These are phyloP conservation scores for Phytophthora chlamydospora DNA, from an alignment of 352 stramenopile species.

Conservation along the genomic window DNA sequence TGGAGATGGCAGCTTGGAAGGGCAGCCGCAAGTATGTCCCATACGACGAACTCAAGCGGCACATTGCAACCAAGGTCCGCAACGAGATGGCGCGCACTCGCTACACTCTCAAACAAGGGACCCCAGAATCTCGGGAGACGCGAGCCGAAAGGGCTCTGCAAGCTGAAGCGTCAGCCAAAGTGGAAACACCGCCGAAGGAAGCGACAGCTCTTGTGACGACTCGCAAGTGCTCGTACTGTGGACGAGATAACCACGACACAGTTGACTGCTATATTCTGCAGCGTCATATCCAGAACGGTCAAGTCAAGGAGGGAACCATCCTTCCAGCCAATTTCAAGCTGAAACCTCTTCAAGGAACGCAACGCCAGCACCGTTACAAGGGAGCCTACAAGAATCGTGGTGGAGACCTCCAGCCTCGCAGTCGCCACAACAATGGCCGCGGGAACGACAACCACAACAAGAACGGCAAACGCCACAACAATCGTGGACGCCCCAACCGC, in stretches of 20 bases:
- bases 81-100: constrained; percentile 17
- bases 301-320: constrained; percentile 23
- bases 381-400: not conserved
- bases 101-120: constrained; percentile 18
- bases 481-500: too few relatives aligned
- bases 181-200: not conserved
- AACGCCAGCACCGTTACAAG: constrained; percentile 9
- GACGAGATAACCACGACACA: constrained; percentile 13
- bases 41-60: constrained; percentile 12
- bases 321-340: constrained; percentile 25
- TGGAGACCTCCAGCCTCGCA: constrained; percentile 3
- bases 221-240: constrained; percentile 12
- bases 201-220: constrained; percentile 6
- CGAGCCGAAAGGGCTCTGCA: constrained; percentile 9
- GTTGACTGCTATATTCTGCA: constrained; percentile 23
- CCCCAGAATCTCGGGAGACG: constrained; percentile 10
- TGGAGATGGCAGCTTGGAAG: constrained; percentile 7
- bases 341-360: not conserved
- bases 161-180: not conserved
- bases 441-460: constrained; percentile 1
- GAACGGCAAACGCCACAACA: too few relatives aligned
- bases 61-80: constrained; percentile 8
- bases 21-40: constrained; percentile 12
- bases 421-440: not conserved
- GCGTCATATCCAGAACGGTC: constrained; percentile 4